Evolutionary conservation across 768 basidiomycete genomes (phyloP).

Genomic region (Lactarius sp.): DNA sequence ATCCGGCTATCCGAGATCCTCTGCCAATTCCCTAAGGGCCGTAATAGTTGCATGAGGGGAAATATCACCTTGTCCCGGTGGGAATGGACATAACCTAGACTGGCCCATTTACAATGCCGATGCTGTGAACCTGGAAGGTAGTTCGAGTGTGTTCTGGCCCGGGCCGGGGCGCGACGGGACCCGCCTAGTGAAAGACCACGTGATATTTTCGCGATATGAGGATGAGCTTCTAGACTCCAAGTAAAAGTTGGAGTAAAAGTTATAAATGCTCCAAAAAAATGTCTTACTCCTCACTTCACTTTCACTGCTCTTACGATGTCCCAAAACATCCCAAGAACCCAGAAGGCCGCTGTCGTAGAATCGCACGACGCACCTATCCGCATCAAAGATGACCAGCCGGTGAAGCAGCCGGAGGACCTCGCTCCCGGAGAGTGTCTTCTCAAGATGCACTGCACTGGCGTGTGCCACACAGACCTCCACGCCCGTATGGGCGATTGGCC

Average conservation of each 20-base stretch:
- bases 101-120: too few relatives aligned
- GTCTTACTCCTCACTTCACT: neutral
- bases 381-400: conserved; percentile 45
- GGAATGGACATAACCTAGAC: too few relatives aligned
- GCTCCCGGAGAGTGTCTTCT: conserved; percentile 68
- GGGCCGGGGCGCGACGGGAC: neutral
- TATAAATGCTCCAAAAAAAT: conserved; percentile 4
- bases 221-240: too few relatives aligned
- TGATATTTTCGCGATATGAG: neutral
- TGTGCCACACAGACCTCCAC: conserved; percentile 86
- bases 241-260: neutral
- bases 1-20: too few relatives aligned
- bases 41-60: too few relatives aligned
- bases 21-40: too few relatives aligned
- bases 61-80: too few relatives aligned
- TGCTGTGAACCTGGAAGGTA: too few relatives aligned
- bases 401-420: conserved; percentile 51
- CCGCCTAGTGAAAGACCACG: neutral
- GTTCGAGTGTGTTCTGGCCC: too few relatives aligned
- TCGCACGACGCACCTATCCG: conserved; percentile 31
- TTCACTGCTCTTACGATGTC: conserved; percentile 19
- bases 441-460: conserved; percentile 71
- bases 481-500: conserved; percentile 81
- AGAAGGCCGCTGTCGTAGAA: conserved; percentile 40
- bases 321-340: conserved; percentile 38